Percentiles rank a stretch among this genome's conserved stretches.
phyloP scores from a whole-genome alignment of 202 grass and related monocot species.

The Zizania palustris region DNA sequence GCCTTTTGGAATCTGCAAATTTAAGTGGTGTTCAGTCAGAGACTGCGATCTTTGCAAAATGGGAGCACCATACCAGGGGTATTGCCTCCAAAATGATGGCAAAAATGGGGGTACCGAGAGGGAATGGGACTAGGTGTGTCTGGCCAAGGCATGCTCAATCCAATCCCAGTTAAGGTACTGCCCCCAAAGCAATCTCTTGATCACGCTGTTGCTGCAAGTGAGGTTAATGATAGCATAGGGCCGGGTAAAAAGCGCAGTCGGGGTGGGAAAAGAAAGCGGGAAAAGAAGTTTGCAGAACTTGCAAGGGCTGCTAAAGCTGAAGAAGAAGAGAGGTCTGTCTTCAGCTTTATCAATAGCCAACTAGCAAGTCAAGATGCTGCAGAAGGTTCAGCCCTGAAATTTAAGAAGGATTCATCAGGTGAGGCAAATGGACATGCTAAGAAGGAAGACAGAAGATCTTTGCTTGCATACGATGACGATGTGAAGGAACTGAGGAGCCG shows the following conservation, averaged over 20 bases:
- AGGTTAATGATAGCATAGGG: constrained; percentile 35
- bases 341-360: constrained; percentile 87
- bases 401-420: constrained; percentile 45
- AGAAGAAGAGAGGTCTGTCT: constrained; percentile 65
- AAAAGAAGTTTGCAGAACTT: constrained; percentile 70
- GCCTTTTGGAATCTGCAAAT: constrained; percentile 62
- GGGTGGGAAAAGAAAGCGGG: constrained; percentile 81
- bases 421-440: constrained; percentile 40
- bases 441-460: constrained; percentile 73
- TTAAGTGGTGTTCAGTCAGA: constrained; percentile 83
- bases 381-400: constrained; percentile 46
- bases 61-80: constrained; percentile 89
- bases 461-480: constrained; percentile 72
- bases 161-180: constrained; percentile 80
- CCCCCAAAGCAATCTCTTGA: constrained; percentile 85
- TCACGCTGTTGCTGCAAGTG: constrained; percentile 54
- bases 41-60: constrained; percentile 82
- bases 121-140: constrained; percentile 89
- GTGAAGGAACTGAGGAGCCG: constrained; percentile 68
- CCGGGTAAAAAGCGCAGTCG: constrained; percentile 62
- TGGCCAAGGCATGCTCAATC: constrained; percentile 89
- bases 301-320: constrained; percentile 66
- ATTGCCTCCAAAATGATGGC: constrained; percentile 99
- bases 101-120: constrained; percentile 89
- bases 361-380: constrained; percentile 53